These are phyloP conservation scores for Osmanthus fragrans DNA, from an alignment of 257 asterid genomes.

Conservation along the genomic window DNA sequence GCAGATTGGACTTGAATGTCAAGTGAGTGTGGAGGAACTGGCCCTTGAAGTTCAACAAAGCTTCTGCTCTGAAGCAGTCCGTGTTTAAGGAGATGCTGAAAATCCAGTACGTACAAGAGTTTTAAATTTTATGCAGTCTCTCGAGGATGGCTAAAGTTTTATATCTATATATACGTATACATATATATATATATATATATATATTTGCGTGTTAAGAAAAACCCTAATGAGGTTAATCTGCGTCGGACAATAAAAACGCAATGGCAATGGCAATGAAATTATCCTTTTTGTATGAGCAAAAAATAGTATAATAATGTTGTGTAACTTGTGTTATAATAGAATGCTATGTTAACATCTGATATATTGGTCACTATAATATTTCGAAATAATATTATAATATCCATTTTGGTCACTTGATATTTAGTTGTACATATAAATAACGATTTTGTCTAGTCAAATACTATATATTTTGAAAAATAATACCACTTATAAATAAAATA, in stretches of 20 bases:
- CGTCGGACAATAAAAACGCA: not conserved
- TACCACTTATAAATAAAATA: too few relatives aligned
- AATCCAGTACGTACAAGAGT: not conserved
- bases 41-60: conserved; percentile 80
- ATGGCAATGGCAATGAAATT: not conserved
- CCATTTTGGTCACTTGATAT: too few relatives aligned
- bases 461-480: too few relatives aligned
- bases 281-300: not conserved
- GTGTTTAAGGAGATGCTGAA: conserved; percentile 27
- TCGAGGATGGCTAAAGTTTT: not conserved
- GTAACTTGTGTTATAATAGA: too few relatives aligned
- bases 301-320: not conserved
- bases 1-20: conserved; percentile 93
- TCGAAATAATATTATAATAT: too few relatives aligned
- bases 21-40: conserved; percentile 90
- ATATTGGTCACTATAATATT: too few relatives aligned
- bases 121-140: not conserved
- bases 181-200: too few relatives aligned
- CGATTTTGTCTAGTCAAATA: too few relatives aligned
- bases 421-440: too few relatives aligned
- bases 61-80: conserved; percentile 46
- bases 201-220: not conserved
- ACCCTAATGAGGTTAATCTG: not conserved
- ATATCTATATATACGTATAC: too few relatives aligned
- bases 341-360: too few relatives aligned